phyloP scores from a whole-genome alignment of 352 stramenopile genomes.

The Globisporangium perplexum region DNA sequence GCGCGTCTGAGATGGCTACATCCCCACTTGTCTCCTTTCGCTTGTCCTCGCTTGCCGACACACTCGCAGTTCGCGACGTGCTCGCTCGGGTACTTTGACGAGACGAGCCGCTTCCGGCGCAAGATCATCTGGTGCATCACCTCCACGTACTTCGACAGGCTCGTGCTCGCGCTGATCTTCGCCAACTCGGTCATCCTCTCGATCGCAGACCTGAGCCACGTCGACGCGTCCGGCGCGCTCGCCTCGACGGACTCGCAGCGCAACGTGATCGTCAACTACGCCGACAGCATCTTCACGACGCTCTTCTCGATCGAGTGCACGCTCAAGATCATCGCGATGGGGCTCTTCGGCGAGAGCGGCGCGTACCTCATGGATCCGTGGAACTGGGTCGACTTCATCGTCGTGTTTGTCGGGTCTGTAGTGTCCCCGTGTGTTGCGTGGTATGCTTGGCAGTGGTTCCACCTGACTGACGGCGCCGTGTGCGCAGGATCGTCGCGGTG shows the following conservation, averaged over 20 bases:
- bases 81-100: slow-evolving; percentile 45
- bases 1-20: not conserved
- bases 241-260: slow-evolving; percentile 26
- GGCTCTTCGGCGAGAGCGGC: slow-evolving; percentile 49
- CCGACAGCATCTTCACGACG: slow-evolving; percentile 55
- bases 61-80: slow-evolving; percentile 39
- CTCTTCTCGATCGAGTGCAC: slow-evolving; percentile 83
- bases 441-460: too few species aligned
- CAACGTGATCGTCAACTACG: slow-evolving; percentile 43
- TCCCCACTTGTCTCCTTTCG: not conserved
- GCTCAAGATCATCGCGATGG: slow-evolving; percentile 87
- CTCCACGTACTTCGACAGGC: slow-evolving; percentile 51
- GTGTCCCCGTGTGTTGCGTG: not conserved
- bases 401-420: slow-evolving; percentile 63
- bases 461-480: not conserved
- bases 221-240: slow-evolving; percentile 27
- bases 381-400: slow-evolving; percentile 89
- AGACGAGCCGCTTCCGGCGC: slow-evolving; percentile 34
- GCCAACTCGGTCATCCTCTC: slow-evolving; percentile 79
- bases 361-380: slow-evolving; percentile 80
- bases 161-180: slow-evolving; percentile 74
- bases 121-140: slow-evolving; percentile 45
- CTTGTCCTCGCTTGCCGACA: too few species aligned
- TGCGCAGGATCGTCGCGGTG: slow-evolving; percentile 23
- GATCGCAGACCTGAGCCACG: slow-evolving; percentile 51